phyloP scores from a whole-genome alignment of 73 alveolate genomes.

The Paramecium biaurelia region DNA sequence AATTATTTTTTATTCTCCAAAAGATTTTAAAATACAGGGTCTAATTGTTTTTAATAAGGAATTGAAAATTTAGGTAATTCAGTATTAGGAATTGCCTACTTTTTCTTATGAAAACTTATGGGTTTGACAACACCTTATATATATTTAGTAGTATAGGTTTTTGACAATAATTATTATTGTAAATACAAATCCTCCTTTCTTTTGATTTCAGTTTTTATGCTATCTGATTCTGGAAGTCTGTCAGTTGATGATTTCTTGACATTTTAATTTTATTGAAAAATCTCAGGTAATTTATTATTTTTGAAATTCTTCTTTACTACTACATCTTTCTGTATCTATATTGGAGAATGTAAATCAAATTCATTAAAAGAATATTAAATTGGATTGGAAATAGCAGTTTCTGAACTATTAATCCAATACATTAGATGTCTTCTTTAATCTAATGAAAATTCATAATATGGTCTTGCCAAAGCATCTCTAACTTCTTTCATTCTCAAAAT shows the following conservation, averaged over 20 bases:
- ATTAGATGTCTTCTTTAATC: slow-evolving; percentile 20
- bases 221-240: not conserved
- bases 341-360: slow-evolving; percentile 44
- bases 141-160: slow-evolving; percentile 6
- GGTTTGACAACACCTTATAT: slow-evolving; percentile 6
- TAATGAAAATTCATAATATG: slow-evolving; percentile 22
- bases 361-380: slow-evolving; percentile 12
- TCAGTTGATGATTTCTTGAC: not conserved
- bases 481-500: slow-evolving; percentile 14
- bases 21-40: not conserved
- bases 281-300: slow-evolving; percentile 34
- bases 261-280: not conserved
- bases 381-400: slow-evolving; percentile 2
- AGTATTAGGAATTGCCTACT: not conserved
- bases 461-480: not conserved
- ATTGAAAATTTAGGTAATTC: not conserved
- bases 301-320: not conserved
- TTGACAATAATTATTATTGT: not conserved
- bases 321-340: not conserved
- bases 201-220: not conserved
- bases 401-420: slow-evolving; percentile 40
- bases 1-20: not conserved
- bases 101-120: slow-evolving; percentile 6
- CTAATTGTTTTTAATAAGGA: slow-evolving; percentile 15
- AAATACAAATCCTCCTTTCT: not conserved